phyloP scores from a whole-genome alignment of 345 rosid genomes.

The Pistacia vera region DNA sequence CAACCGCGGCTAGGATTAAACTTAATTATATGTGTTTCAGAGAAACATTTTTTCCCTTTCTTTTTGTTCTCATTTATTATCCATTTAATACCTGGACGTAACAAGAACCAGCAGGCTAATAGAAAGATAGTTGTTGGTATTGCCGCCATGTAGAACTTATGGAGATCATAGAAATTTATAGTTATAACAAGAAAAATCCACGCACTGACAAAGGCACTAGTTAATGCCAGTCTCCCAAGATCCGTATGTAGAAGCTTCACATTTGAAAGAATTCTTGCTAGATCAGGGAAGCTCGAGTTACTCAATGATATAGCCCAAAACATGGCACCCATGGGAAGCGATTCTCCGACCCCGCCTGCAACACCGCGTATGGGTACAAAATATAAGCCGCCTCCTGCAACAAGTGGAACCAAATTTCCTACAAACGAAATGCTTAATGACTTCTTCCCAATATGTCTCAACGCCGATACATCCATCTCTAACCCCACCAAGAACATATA shows the following conservation, averaged over 20 bases:
- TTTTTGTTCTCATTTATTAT: background rate
- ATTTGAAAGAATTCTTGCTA: slow-evolving; percentile 35
- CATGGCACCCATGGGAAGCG: background rate
- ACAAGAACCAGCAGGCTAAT: slow-evolving; percentile 20
- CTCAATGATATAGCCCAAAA: slow-evolving; percentile 28
- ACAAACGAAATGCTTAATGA: slow-evolving; percentile 13
- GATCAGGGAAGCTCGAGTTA: slow-evolving; percentile 36
- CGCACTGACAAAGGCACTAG: slow-evolving; percentile 17
- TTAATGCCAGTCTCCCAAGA: slow-evolving; percentile 27
- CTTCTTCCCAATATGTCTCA: slow-evolving; percentile 14
- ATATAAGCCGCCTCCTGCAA: slow-evolving; percentile 11
- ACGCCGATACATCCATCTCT: slow-evolving; percentile 32
- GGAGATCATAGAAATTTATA: background rate
- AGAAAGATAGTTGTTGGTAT: slow-evolving; percentile 11
- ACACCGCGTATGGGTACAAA: background rate
- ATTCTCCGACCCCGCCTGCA: background rate
- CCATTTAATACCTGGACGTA: slow-evolving; percentile 25
- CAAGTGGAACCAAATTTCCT: slow-evolving; percentile 16
- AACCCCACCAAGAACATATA: slow-evolving; percentile 40
- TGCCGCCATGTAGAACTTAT: background rate
- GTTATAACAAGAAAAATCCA: slow-evolving; percentile 28
- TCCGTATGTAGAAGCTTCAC: slow-evolving; percentile 35
- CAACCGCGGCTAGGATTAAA: slow-evolving; percentile 14
- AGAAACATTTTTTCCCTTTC: background rate
- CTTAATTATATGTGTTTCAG: background rate